phyloP scores from a whole-genome alignment of 2,329 filamentous ascomycete genomes.

The Ophioceras dolichostomum region DNA sequence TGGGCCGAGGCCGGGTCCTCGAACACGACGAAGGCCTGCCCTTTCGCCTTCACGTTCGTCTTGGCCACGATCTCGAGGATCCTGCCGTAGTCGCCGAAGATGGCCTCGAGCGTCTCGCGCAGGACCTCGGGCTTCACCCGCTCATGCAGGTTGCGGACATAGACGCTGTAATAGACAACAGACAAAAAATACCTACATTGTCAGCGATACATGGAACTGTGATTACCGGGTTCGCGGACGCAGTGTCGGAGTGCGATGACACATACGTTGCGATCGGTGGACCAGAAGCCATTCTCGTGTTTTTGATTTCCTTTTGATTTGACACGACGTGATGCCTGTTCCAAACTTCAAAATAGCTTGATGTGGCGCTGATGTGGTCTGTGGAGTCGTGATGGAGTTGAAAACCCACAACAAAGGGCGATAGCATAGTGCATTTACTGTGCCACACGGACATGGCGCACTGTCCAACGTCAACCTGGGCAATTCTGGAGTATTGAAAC shows the following conservation, averaged over 20 bases:
- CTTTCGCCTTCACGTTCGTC: constrained; percentile 80
- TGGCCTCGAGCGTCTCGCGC: constrained; percentile 56
- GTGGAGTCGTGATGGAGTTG: too few relatives aligned
- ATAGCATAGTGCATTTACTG: too few relatives aligned
- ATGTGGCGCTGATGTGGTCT: too few relatives aligned
- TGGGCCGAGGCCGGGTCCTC: constrained; percentile 68
- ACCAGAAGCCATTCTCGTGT: constrained; percentile 16
- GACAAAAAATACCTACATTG: neutral
- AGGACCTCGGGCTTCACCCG: constrained; percentile 72
- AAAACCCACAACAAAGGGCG: too few relatives aligned
- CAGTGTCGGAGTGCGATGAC: constrained; percentile 62
- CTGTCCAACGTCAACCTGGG: too few relatives aligned
- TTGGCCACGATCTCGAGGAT: constrained; percentile 62
- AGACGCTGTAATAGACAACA: constrained; percentile 34
- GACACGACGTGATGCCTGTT: too few relatives aligned
- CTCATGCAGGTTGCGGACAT: constrained; percentile 82
- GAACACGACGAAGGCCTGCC: constrained; percentile 92
- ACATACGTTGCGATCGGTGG: constrained; percentile 54
- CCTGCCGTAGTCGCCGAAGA: constrained; percentile 83
- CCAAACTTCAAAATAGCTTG: too few relatives aligned
- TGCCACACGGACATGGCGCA: too few relatives aligned
- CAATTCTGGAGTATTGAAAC: too few relatives aligned
- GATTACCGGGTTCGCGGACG: constrained; percentile 12
- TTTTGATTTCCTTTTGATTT: constrained; percentile 20
- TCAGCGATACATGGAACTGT: neutral